Conservation (phyloP, 2,329 filamentous ascomycete species). For the Hypoxylon sp. region DNA sequence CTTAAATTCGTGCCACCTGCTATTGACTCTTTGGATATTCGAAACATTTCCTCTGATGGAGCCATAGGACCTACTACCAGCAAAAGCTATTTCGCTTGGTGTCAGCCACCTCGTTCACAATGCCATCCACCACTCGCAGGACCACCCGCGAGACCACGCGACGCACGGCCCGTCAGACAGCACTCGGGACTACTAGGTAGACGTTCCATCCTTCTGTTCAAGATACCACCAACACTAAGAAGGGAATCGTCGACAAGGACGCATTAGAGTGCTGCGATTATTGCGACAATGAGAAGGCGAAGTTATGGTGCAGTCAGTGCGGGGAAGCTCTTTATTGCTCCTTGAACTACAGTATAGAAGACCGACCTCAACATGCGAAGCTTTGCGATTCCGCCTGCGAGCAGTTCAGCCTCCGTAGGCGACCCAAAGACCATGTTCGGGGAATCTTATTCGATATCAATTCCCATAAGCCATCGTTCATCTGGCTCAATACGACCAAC, state of each 20-base stretch:
- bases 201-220: neutral
- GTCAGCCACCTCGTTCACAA: neutral
- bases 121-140: neutral
- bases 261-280: constrained; percentile 6
- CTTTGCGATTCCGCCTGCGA: constrained; percentile 30
- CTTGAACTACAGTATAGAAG: constrained; percentile 16
- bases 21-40: neutral
- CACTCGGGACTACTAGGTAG: neutral
- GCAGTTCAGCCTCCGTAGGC: constrained; percentile 2
- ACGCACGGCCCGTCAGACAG: neutral
- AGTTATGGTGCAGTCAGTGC: neutral
- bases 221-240: neutral
- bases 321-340: constrained; percentile 33
- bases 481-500: constrained; percentile 5
- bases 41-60: neutral
- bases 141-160: neutral
- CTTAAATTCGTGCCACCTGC: neutral
- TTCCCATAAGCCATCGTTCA: neutral
- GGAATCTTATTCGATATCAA: constrained; percentile 34
- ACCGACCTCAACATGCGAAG: constrained; percentile 29
- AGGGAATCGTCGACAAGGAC: constrained; percentile 4
- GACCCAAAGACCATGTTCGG: constrained; percentile 17
- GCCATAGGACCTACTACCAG: neutral
- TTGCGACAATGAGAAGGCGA: constrained; percentile 7
- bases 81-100: neutral